A percentile compares a stretch with the other conserved stretches of the same genome.
These are phyloP conservation scores for Byssochlamys sp. DNA, from an alignment of 2,329 filamentous ascomycete genomes.

Conservation along the genomic window DNA sequence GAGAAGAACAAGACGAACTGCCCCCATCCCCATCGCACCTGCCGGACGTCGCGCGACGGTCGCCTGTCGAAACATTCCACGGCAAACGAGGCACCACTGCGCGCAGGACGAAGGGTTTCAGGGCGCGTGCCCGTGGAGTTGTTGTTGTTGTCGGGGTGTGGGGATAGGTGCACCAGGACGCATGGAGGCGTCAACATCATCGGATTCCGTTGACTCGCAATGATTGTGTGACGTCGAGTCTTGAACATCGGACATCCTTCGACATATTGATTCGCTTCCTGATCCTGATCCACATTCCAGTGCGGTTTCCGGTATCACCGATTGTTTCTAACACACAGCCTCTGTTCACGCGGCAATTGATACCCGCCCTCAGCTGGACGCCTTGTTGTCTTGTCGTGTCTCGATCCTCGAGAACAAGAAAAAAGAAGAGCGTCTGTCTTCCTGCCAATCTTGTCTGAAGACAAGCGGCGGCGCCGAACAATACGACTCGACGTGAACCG, in stretches of 20 bases:
- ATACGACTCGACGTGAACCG: background rate
- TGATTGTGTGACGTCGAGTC: conserved; percentile 18
- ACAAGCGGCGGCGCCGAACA: background rate
- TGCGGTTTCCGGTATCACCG: conserved; percentile 6
- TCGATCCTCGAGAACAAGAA: background rate
- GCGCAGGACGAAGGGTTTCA: conserved; percentile 3
- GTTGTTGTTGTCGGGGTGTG: conserved; percentile 4
- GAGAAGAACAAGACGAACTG: background rate
- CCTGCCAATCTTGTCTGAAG: background rate
- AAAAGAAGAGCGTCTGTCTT: background rate
- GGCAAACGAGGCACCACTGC: background rate
- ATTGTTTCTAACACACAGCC: conserved; percentile 6
- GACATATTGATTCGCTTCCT: conserved; percentile 11
- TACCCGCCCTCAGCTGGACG: background rate
- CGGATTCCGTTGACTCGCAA: conserved; percentile 12
- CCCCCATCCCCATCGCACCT: background rate
- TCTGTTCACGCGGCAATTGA: conserved; percentile 5
- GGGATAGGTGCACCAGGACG: conserved; percentile 1
- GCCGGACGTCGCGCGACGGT: background rate
- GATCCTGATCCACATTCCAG: conserved; percentile 18
- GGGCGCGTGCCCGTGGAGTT: conserved; percentile 4
- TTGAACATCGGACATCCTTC: conserved; percentile 8
- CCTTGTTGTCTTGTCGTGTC: background rate
- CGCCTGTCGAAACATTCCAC: background rate
- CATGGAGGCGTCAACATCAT: conserved; percentile 9